These are phyloP conservation scores for Geranium brycei DNA, from an alignment of 345 rosid genomes.

Conservation along the genomic window DNA sequence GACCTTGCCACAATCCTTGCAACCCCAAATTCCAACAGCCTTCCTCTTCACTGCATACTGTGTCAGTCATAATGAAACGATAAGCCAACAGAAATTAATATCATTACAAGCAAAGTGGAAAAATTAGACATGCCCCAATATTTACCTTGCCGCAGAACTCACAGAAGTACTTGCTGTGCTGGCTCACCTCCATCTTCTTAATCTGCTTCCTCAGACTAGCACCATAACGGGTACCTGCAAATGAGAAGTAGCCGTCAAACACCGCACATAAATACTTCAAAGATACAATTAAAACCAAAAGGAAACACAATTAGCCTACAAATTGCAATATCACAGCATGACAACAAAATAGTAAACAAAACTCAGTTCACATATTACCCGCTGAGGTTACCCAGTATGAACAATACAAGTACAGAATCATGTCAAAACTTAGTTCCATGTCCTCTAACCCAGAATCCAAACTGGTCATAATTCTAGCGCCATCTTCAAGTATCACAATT, in stretches of 20 bases:
- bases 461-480: no score
- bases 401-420: no score
- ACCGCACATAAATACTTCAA: not conserved
- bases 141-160: constrained; percentile 66
- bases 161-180: constrained; percentile 66
- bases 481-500: no score
- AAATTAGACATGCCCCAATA: not conserved
- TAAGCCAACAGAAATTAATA: not conserved
- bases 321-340: no score
- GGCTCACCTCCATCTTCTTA: constrained; percentile 71
- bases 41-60: constrained; percentile 75
- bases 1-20: constrained; percentile 82
- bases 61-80: not conserved
- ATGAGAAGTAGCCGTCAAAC: not conserved
- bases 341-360: no score
- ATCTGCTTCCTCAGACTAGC: constrained; percentile 73
- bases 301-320: no score
- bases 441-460: no score
- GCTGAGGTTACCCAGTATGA: no score
- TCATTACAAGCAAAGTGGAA: no score
- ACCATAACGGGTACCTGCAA: constrained; percentile 58
- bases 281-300: no score
- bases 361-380: no score
- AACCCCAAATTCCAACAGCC: constrained; percentile 84
- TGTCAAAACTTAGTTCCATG: no score